phyloP scores from a whole-genome alignment of 73 alveolate genomes.

The Blepharisma japonicum region DNA sequence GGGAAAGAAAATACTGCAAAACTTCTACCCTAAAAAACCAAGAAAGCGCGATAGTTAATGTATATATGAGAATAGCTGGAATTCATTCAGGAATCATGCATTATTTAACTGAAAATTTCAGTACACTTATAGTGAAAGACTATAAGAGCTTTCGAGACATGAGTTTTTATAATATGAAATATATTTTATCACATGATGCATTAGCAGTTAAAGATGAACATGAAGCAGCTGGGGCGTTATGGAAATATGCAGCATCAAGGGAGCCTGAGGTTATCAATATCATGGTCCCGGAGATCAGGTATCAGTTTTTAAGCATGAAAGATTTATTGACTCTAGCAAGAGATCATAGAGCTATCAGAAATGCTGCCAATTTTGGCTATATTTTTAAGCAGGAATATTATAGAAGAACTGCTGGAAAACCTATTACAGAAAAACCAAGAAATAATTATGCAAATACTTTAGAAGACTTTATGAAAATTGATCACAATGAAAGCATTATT shows the following conservation, averaged over 20 bases:
- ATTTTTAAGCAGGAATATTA: constrained; percentile 1
- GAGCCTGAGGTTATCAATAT: not conserved
- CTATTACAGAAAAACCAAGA: not conserved
- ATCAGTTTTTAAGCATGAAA: not conserved
- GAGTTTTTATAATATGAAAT: not conserved
- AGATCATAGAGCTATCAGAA: constrained; percentile 21
- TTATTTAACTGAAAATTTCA: constrained; percentile 24
- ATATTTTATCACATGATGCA: not conserved
- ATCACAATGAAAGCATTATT: not conserved
- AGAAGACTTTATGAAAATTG: not conserved
- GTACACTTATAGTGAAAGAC: not conserved
- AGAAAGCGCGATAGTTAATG: not conserved
- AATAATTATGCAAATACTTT: not conserved
- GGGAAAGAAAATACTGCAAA: constrained; percentile 26
- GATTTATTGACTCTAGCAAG: constrained; percentile 9
- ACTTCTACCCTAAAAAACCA: not conserved
- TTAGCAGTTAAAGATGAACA: not conserved
- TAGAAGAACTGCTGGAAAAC: not conserved
- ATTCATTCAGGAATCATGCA: constrained; percentile 23
- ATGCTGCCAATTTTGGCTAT: not conserved
- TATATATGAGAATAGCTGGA: not conserved
- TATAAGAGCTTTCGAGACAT: not conserved
- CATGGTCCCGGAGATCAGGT: not conserved
- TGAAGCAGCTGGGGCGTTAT: constrained; percentile 25
- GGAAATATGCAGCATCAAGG: constrained; percentile 2